Evolutionary conservation across 2,329 filamentous ascomycete species (phyloP).

Genomic region (Penicillium brevicompactum): DNA sequence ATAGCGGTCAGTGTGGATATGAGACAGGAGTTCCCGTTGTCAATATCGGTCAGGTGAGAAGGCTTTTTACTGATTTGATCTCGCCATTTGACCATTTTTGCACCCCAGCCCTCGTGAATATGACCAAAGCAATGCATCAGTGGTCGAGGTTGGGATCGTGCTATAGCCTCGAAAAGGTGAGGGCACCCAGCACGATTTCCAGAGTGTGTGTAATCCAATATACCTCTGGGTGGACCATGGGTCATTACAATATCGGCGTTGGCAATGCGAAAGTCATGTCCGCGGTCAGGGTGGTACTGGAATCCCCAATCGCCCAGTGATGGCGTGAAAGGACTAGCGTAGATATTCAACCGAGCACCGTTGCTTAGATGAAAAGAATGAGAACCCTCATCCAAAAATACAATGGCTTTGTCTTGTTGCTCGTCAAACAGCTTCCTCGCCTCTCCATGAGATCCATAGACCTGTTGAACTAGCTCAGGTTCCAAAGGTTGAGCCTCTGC

Average conservation of each 20-base stretch:
- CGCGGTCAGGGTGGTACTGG: conserved; percentile 45
- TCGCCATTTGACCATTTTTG: conserved; percentile 56
- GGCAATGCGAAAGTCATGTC: conserved; percentile 41
- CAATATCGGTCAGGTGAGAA: conserved; percentile 51
- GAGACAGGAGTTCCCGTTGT: conserved; percentile 43
- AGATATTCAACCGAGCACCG: conserved; percentile 53
- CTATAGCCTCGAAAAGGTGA: conserved; percentile 33
- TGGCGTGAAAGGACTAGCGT: conserved; percentile 58
- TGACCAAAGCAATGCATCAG: conserved; percentile 46
- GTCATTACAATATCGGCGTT: conserved; percentile 55
- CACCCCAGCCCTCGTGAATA: conserved; percentile 59
- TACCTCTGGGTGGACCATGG: conserved; percentile 57
- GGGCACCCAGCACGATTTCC: conserved; percentile 36
- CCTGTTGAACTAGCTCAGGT: conserved; percentile 29
- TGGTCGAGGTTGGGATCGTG: conserved; percentile 17
- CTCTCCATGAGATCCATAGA: conserved; percentile 47
- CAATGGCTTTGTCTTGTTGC: conserved; percentile 41
- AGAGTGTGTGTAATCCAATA: conserved; percentile 49
- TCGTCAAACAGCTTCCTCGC: conserved; percentile 41
- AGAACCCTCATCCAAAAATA: conserved; percentile 55
- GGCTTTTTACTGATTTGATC: conserved; percentile 30
- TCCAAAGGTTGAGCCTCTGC: conserved; percentile 31
- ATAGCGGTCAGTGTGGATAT: conserved; percentile 30
- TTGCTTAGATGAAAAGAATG: conserved; percentile 53
- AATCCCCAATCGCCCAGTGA: conserved; percentile 52